Conservation (phyloP, 139 green algal species). For the Astrephomene gubernaculifera region DNA sequence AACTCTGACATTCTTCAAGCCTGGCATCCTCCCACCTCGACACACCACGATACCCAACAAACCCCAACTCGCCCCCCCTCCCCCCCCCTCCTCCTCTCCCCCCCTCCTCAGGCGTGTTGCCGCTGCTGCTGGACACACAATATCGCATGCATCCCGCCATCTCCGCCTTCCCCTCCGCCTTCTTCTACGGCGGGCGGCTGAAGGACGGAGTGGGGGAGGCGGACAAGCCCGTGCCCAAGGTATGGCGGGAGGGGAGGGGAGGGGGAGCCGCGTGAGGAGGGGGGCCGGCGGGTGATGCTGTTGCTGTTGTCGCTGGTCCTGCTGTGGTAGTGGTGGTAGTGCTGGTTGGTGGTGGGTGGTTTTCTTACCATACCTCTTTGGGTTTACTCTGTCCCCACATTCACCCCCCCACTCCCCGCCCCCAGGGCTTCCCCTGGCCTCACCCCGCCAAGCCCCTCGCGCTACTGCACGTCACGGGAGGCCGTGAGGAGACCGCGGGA, state of each 20-base stretch:
- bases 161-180: slow-evolving; percentile 65
- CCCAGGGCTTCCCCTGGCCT: slow-evolving; percentile 65
- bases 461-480: slow-evolving; percentile 55
- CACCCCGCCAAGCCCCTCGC: slow-evolving; percentile 57
- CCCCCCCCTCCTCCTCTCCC: neutral
- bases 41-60: too few species aligned
- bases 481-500: slow-evolving; percentile 44
- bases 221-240: slow-evolving; percentile 61
- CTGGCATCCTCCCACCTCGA: too few species aligned
- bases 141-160: slow-evolving; percentile 94
- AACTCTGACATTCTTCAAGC: too few species aligned
- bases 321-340: neutral
- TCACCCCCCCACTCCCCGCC: neutral
- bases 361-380: too few species aligned
- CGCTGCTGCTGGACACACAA: slow-evolving; percentile 90
- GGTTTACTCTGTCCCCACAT: neutral
- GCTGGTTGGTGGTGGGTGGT: neutral
- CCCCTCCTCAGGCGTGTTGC: slow-evolving; percentile 66
- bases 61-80: too few species aligned
- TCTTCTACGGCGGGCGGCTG: slow-evolving; percentile 70
- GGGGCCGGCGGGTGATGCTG: neutral
- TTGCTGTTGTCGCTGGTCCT: too few species aligned
- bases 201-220: slow-evolving; percentile 58
- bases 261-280: neutral
- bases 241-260: too few species aligned